Base-by-base conservation (phyloP, 1,139 yeast genomes). In the Yamadazyma blattariae region DNA sequence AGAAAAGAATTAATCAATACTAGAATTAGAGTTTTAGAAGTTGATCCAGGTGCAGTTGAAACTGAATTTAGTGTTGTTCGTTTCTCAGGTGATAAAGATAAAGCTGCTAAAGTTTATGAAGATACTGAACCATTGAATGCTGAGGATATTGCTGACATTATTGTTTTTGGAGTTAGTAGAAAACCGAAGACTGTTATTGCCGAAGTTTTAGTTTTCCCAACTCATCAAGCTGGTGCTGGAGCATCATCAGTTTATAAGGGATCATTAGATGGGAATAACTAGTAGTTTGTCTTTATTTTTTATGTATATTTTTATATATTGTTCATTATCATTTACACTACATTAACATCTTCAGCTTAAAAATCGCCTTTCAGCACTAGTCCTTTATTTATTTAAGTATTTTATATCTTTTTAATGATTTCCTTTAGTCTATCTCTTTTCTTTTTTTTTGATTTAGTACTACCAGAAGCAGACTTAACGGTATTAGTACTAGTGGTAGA, bases 141-240 rank as follows among this genome's bases (percentile, higher is more conserved):
- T 19, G 65, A 61, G 33, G 79, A 73, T 48, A 67, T 73, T 46
- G 77, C 78, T 22, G 78, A 73, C 41, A 47, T 67, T 19, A 69
- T 72, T 39, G 74, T 71, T 6, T 73, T 71, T 49, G 71, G 70
- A n/a, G 61, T 65, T 21, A 54, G 75, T 8, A 70, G 78, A 60
- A 69, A 63, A 42, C 63, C 57, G 39, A 73, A 71, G 44, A 69
- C 76, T 1, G 78, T 73, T 4, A 56, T 73, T 42, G 77, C 78
- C 3, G 77, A 73, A 44, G 65, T 74, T 7, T 60, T 73, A 41
- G 64, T 73, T 2, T 71, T 71, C 46, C 73, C 77, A 13, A 63
- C 67, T 33, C 67, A 71, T 50, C 79, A 73, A 57, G 78, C 77
- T 13, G 78, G 90, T 37, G 77, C 94, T 17, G 62, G 71, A 39